Conservation (phyloP, 176 grass and related monocot species). For the Canna indica region DNA sequence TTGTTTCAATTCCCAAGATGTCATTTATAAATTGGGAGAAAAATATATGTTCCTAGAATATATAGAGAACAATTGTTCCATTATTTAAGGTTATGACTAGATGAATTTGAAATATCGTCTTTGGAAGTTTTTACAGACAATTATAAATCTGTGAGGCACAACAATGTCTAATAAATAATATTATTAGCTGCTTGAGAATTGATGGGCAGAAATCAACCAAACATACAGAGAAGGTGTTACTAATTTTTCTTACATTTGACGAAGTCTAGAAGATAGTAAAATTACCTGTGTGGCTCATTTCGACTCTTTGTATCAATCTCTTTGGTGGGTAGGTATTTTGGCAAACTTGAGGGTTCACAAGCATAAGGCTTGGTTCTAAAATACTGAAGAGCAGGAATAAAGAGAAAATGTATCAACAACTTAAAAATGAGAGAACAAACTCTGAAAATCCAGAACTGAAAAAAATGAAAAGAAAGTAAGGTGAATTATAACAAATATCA, state of each 20-base stretch:
- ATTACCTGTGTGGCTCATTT: slow-evolving; percentile 46
- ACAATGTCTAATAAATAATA: too few relatives aligned
- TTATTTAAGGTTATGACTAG: too few relatives aligned
- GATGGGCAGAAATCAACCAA: neutral
- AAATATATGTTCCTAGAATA: too few relatives aligned
- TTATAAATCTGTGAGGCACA: too few relatives aligned
- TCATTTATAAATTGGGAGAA: too few relatives aligned
- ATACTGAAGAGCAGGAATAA: slow-evolving; percentile 34
- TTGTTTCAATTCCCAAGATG: too few relatives aligned
- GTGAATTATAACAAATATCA: too few relatives aligned
- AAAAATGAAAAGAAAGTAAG: neutral
- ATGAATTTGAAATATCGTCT: too few relatives aligned
- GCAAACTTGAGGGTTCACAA: slow-evolving; percentile 56
- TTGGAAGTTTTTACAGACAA: too few relatives aligned
- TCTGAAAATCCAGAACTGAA: neutral
- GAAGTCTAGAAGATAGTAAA: neutral
- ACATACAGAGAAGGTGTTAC: neutral
- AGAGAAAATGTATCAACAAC: neutral
- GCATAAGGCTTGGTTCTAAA: slow-evolving; percentile 66
- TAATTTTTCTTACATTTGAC: neutral
- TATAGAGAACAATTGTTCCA: too few relatives aligned
- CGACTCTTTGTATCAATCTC: slow-evolving; percentile 65
- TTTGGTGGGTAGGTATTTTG: slow-evolving; percentile 66
- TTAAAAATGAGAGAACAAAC: neutral
- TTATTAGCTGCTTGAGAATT: too few relatives aligned